A percentile compares a stretch with the other conserved stretches of the same genome.
phyloP scores from a whole-genome alignment of 1,284 basidiomycete genomes.

The Psilocybe mexicana region DNA sequence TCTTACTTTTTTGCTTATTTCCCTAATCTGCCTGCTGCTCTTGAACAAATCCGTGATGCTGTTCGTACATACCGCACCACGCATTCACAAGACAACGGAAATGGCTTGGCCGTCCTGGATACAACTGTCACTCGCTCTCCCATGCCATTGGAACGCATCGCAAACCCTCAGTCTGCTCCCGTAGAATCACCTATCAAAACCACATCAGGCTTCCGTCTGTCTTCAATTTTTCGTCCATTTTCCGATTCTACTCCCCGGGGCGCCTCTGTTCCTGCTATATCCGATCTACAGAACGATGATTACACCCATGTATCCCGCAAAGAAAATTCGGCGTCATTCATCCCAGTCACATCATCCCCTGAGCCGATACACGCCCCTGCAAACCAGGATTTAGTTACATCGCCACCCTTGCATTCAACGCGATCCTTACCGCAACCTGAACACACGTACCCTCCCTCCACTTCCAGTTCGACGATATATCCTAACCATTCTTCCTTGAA shows the following conservation, averaged over 20 bases:
- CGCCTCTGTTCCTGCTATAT: constrained; percentile 29
- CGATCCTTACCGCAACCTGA: constrained; percentile 34
- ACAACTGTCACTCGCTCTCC: constrained; percentile 55
- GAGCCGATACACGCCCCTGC: constrained; percentile 22
- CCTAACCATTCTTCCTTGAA: constrained; percentile 46
- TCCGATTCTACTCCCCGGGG: constrained; percentile 48
- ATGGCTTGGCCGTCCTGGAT: constrained; percentile 58
- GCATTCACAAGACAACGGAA: constrained; percentile 36
- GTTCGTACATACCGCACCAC: constrained; percentile 56
- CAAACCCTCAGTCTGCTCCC: constrained; percentile 31
- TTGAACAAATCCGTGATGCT: constrained; percentile 77
- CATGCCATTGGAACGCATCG: constrained; percentile 39
- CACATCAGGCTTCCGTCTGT: constrained; percentile 55
- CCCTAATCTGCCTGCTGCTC: constrained; percentile 71
- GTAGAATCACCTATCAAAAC: constrained; percentile 31
- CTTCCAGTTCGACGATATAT: constrained; percentile 43
- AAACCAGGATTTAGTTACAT: constrained; percentile 18
- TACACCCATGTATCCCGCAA: constrained; percentile 70
- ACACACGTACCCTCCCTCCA: constrained; percentile 81
- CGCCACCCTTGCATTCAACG: constrained; percentile 26
- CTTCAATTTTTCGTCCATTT: constrained; percentile 64
- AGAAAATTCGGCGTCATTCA: constrained; percentile 53
- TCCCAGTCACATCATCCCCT: constrained; percentile 54
- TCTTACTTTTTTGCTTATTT: constrained; percentile 96
- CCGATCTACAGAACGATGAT: constrained; percentile 51